phyloP scores from a whole-genome alignment of 331 rosid species.

The Pyrus hybrid region DNA sequence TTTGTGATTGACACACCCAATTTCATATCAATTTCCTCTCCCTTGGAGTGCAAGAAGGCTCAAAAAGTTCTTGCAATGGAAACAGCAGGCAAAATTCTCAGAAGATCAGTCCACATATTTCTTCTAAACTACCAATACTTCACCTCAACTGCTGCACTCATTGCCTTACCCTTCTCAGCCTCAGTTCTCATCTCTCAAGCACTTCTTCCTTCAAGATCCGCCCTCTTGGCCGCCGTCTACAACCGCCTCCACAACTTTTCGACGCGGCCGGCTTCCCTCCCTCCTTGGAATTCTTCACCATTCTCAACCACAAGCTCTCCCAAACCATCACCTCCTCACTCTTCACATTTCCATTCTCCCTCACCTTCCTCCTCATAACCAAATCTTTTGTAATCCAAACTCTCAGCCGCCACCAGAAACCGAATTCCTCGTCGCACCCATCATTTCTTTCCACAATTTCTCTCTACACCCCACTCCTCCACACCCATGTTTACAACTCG shows the following conservation, averaged over 20 bases:
- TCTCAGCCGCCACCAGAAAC: conserved; percentile 36
- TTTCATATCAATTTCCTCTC: conserved; percentile 6
- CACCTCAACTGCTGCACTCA: conserved; percentile 51
- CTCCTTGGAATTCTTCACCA: conserved; percentile 43
- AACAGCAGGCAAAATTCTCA: conserved; percentile 43
- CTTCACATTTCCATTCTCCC: conserved; percentile 64
- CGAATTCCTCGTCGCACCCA: conserved; percentile 1
- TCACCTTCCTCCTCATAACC: conserved; percentile 60
- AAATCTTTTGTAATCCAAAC: conserved; percentile 55
- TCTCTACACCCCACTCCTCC: conserved; percentile 48
- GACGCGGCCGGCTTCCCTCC: conserved; percentile 79
- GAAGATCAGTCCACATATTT: conserved; percentile 59
- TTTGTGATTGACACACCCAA: conserved; percentile 8
- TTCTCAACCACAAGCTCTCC: conserved; percentile 61
- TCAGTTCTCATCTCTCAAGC: conserved; percentile 68
- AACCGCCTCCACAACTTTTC: conserved; percentile 54
- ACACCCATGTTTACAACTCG: conserved; percentile 47
- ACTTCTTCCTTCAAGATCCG: conserved; percentile 24
- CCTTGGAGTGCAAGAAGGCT: conserved; percentile 19
- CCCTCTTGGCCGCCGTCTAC: conserved; percentile 41
- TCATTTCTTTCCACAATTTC: conserved; percentile 28
- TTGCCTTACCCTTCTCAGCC: conserved; percentile 72
- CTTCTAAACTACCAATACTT: conserved; percentile 73
- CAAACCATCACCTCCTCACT: conserved; percentile 65
- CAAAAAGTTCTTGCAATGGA: conserved; percentile 47